Evolutionary conservation across 768 basidiomycete genomes (phyloP).

Genomic region (Tricholomella constricta): DNA sequence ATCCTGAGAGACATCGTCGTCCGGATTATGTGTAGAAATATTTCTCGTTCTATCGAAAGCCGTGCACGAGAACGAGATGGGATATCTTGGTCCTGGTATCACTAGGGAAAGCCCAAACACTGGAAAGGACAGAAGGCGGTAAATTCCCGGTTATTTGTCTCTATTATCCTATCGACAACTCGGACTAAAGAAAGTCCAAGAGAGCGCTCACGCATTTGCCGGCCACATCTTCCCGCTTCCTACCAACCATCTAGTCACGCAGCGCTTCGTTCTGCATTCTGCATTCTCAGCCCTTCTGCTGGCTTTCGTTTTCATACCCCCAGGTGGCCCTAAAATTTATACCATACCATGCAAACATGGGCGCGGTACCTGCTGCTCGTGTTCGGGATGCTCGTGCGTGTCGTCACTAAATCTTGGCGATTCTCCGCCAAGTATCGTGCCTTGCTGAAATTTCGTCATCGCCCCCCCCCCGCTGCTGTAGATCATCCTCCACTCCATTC

Average conservation of each 20-base stretch:
- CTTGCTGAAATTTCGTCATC: too few relatives aligned
- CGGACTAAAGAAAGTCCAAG: too few relatives aligned
- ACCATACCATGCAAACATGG: constrained; percentile 23
- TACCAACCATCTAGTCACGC: not conserved
- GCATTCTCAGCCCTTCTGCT: too few relatives aligned
- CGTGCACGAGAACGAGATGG: too few relatives aligned
- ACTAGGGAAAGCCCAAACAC: too few relatives aligned
- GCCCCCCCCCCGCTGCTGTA: too few relatives aligned
- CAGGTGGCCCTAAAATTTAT: too few relatives aligned
- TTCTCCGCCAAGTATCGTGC: not conserved
- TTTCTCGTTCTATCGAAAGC: too few relatives aligned
- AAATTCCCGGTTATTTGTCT: not conserved
- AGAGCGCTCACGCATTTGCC: too few relatives aligned
- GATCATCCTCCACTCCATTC: constrained; percentile 43
- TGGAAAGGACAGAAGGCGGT: not conserved
- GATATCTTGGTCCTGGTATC: too few relatives aligned
- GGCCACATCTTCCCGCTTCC: not conserved
- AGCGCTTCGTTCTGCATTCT: not conserved
- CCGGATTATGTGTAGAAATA: too few relatives aligned
- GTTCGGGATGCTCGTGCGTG: constrained; percentile 19
- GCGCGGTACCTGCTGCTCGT: constrained; percentile 18
- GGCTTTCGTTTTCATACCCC: too few relatives aligned
- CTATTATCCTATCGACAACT: not conserved
- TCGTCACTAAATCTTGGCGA: not conserved
- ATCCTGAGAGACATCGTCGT: constrained; percentile 11